Percentiles rank a stretch among this genome's conserved stretches.
These are phyloP conservation scores for Corchorus capsularis DNA, from an alignment of 345 rosid genomes.

Conservation along the genomic window DNA sequence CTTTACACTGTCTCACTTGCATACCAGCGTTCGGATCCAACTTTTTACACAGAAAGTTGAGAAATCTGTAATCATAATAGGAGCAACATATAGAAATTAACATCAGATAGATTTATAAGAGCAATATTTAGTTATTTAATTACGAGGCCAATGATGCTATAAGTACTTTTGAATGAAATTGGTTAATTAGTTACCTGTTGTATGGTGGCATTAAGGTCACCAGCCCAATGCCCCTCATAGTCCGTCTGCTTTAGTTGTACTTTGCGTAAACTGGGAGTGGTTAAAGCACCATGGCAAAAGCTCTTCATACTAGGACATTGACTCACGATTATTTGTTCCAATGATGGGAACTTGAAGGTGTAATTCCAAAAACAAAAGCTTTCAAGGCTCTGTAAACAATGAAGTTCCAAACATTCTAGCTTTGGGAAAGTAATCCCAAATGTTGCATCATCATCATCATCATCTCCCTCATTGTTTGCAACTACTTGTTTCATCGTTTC, in stretches of 20 bases:
- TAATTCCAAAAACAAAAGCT: neutral
- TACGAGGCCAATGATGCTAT: too few relatives aligned
- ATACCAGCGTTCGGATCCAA: too few relatives aligned
- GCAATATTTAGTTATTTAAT: too few relatives aligned
- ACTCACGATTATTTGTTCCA: neutral
- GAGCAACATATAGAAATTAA: too few relatives aligned
- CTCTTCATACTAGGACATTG: neutral
- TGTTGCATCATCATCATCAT: neutral
- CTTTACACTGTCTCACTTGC: too few relatives aligned
- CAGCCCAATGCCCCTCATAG: neutral
- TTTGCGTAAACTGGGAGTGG: neutral
- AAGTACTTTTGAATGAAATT: too few relatives aligned
- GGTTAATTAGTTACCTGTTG: neutral
- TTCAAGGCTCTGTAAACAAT: neutral
- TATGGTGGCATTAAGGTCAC: neutral
- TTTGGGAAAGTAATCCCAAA: neutral
- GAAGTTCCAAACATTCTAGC: neutral
- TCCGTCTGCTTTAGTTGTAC: neutral
- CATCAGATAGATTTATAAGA: too few relatives aligned
- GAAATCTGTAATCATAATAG: too few relatives aligned
- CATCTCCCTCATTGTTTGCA: too few relatives aligned
- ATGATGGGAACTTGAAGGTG: neutral
- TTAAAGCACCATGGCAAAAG: neutral
- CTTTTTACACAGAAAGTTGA: too few relatives aligned
- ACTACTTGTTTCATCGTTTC: neutral